phyloP scores from a whole-genome alignment of 192 early-diverging fungal genomes.

The Coemansia sp. region DNA sequence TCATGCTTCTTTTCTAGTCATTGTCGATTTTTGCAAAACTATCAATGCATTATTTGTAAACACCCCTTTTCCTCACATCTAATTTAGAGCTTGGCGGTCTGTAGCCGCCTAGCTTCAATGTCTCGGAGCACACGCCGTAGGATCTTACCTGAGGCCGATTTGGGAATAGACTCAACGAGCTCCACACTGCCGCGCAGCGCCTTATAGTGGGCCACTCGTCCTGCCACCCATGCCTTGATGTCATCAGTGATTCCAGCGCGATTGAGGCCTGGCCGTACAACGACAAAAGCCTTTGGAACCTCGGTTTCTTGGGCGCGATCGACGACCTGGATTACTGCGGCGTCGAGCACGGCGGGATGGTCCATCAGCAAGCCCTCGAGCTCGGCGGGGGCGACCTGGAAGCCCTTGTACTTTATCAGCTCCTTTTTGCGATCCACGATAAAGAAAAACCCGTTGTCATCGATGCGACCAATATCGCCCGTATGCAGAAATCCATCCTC shows the following conservation, averaged over 20 bases:
- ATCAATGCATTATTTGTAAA: neutral
- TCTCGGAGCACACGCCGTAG: slow-evolving; percentile 65
- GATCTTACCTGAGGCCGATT: slow-evolving; percentile 80
- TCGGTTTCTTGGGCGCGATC: slow-evolving; percentile 63
- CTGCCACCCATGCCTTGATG: slow-evolving; percentile 57
- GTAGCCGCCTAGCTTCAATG: slow-evolving; percentile 12
- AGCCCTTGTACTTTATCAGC: slow-evolving; percentile 92
- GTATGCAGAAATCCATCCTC: slow-evolving; percentile 80
- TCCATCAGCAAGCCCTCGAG: slow-evolving; percentile 74
- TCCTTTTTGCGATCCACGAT: slow-evolving; percentile 84
- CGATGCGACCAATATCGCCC: slow-evolving; percentile 74
- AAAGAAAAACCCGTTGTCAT: slow-evolving; percentile 61
- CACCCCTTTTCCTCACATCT: neutral
- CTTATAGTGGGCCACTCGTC: slow-evolving; percentile 74
- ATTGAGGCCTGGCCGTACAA: slow-evolving; percentile 51
- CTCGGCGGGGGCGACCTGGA: slow-evolving; percentile 85
- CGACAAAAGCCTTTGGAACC: slow-evolving; percentile 80
- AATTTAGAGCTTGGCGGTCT: slow-evolving; percentile 21
- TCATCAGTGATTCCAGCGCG: slow-evolving; percentile 38
- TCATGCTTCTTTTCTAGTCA: neutral
- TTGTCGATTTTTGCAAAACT: neutral
- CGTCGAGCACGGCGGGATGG: slow-evolving; percentile 68
- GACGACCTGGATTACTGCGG: slow-evolving; percentile 66
- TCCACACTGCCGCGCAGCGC: slow-evolving; percentile 73
- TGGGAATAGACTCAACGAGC: slow-evolving; percentile 71